These are phyloP conservation scores for Phytophthora lateralis DNA, from an alignment of 352 stramenopile genomes.

Conservation along the genomic window DNA sequence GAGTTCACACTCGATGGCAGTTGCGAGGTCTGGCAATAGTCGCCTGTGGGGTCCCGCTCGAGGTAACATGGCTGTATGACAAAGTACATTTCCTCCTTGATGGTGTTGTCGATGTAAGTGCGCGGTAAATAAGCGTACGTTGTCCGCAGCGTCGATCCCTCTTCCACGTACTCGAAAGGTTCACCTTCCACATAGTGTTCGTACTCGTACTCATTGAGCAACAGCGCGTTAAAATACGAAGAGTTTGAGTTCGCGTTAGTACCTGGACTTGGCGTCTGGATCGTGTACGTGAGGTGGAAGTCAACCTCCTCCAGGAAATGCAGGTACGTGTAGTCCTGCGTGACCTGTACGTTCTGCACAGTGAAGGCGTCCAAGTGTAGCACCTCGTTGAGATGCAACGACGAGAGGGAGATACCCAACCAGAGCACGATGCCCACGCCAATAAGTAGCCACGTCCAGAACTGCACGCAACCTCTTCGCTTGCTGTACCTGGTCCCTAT, in stretches of 20 bases:
- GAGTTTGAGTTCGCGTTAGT: slow-evolving; percentile 22
- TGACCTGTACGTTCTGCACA: slow-evolving; percentile 52
- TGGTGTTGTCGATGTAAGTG: slow-evolving; percentile 52
- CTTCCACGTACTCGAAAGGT: slow-evolving; percentile 46
- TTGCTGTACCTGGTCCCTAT: slow-evolving; percentile 53
- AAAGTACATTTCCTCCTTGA: slow-evolving; percentile 62
- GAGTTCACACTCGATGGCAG: slow-evolving; percentile 47
- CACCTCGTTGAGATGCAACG: slow-evolving; percentile 56
- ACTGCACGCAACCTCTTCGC: slow-evolving; percentile 31
- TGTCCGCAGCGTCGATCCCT: slow-evolving; percentile 52
- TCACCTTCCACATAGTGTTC: slow-evolving; percentile 60
- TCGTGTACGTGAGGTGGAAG: slow-evolving; percentile 60
- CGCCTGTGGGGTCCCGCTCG: slow-evolving; percentile 32
- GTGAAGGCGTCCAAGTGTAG: slow-evolving; percentile 69
- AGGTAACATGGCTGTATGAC: slow-evolving; percentile 63
- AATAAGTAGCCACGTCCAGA: slow-evolving; percentile 40
- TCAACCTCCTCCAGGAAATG: slow-evolving; percentile 61
- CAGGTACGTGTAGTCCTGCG: slow-evolving; percentile 57
- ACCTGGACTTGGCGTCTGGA: slow-evolving; percentile 29
- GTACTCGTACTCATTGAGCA: slow-evolving; percentile 61
- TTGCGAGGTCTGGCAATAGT: slow-evolving; percentile 46
- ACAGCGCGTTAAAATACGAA: slow-evolving; percentile 57
- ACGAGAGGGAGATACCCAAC: slow-evolving; percentile 36
- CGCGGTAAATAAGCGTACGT: slow-evolving; percentile 50
- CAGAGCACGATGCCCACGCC: slow-evolving; percentile 36